Evolutionary conservation across 805 yeast species (phyloP).

Genomic region (Yarrowia alimentaria): DNA sequence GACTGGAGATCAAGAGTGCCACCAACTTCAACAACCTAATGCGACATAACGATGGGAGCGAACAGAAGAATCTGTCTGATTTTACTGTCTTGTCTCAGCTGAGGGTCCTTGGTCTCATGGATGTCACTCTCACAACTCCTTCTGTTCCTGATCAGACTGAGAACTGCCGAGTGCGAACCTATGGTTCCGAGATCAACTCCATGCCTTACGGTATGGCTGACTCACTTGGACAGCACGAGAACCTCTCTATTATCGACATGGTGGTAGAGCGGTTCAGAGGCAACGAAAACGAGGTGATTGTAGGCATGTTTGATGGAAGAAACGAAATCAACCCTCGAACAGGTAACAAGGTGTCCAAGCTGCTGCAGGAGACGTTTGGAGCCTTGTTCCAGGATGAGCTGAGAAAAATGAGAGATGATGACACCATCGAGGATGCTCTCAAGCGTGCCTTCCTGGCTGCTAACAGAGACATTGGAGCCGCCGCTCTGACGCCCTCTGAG

Average conservation of each 20-base stretch:
- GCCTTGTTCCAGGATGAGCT: constrained; percentile 68
- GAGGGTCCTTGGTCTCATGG: constrained; percentile 82
- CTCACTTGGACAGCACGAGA: constrained; percentile 61
- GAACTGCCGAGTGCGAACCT: constrained; percentile 82
- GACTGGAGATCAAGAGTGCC: constrained; percentile 80
- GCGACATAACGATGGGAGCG: constrained; percentile 27
- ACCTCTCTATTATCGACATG: constrained; percentile 73
- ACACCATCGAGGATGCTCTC: constrained; percentile 68
- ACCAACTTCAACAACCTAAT: constrained; percentile 49
- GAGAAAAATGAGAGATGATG: constrained; percentile 46
- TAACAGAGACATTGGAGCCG: constrained; percentile 75
- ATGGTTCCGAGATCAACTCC: constrained; percentile 72
- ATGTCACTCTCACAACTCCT: constrained; percentile 87
- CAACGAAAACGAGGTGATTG: constrained; percentile 71
- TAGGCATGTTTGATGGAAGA: constrained; percentile 85
- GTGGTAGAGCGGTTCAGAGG: constrained; percentile 87
- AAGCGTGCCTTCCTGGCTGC: constrained; percentile 75
- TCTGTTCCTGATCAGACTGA: constrained; percentile 84
- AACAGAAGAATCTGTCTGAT: constrained; percentile 47
- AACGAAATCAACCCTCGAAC: constrained; percentile 39
- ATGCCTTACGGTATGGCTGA: constrained; percentile 92
- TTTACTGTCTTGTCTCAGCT: constrained; percentile 72
- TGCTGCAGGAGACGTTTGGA: constrained; percentile 71
- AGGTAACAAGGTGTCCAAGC: constrained; percentile 55
- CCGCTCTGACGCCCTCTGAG: constrained; percentile 42